Conservation (phyloP, 73 alveolate species). For the Paramecium biaurelia region DNA sequence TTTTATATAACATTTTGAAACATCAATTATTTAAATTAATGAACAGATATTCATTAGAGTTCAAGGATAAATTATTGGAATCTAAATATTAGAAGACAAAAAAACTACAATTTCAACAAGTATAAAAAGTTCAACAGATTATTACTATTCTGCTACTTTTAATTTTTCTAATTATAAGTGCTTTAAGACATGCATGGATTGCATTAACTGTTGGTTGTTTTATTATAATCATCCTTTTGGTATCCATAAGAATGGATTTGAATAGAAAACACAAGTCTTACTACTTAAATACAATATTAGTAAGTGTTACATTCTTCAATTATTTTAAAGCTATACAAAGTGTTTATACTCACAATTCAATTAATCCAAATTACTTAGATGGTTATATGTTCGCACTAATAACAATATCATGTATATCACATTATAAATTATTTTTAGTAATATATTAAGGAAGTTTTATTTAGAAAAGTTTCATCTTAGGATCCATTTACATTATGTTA, state of each 20-base stretch:
- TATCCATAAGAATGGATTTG: background rate
- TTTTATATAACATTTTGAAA: background rate
- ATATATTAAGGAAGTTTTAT: background rate
- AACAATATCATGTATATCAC: background rate
- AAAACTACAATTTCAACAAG: background rate
- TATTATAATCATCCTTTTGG: background rate
- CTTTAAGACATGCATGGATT: background rate
- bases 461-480: background rate
- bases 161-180: background rate
- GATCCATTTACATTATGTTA: background rate
- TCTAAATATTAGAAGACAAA: background rate
- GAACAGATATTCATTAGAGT: background rate
- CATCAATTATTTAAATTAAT: background rate
- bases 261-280: background rate
- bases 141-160: background rate
- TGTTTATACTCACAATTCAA: background rate
- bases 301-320: background rate
- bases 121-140: background rate
- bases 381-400: background rate
- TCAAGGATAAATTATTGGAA: background rate
- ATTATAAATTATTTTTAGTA: background rate
- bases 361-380: background rate
- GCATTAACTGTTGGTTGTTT: background rate
- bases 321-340: background rate
- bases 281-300: background rate